phyloP scores from a whole-genome alignment of 257 asterid species.

The Paraleonurus japonicus region DNA sequence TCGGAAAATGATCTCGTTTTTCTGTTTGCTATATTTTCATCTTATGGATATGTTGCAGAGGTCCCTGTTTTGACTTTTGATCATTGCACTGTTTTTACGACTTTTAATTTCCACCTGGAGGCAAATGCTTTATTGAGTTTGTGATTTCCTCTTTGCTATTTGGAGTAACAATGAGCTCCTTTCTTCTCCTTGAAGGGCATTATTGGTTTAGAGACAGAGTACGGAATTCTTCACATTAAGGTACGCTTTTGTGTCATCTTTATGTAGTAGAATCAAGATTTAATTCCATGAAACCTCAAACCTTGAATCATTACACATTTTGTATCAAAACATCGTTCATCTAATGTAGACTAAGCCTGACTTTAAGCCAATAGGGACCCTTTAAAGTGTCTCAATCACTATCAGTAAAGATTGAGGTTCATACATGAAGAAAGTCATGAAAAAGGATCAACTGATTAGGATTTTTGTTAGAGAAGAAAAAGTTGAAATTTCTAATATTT shows the following conservation, averaged over 20 bases:
- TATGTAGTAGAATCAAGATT: slow-evolving; percentile 3
- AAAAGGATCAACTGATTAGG: background rate
- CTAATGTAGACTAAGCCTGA: background rate
- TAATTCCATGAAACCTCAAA: slow-evolving; percentile 2
- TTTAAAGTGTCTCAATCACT: background rate
- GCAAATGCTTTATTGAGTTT: background rate
- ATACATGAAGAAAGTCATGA: background rate
- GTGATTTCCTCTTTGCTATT: background rate
- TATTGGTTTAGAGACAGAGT: slow-evolving; percentile 71
- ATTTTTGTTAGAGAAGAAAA: background rate
- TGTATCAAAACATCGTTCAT: background rate
- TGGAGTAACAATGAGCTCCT: slow-evolving; percentile 11
- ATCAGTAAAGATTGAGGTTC: background rate
- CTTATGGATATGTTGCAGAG: background rate
- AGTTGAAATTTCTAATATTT: background rate
- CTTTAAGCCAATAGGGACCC: slow-evolving; percentile 6
- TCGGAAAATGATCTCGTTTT: background rate
- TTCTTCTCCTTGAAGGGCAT: slow-evolving; percentile 63
- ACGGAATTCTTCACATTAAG: slow-evolving; percentile 86
- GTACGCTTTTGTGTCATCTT: slow-evolving; percentile 36
- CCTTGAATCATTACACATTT: background rate
- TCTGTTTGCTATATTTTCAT: slow-evolving; percentile 3
- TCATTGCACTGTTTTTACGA: too few species aligned
- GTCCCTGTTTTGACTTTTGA: too few species aligned
- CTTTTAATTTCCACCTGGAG: too few species aligned